Base-by-base conservation (phyloP, 1,284 basidiomycete species). In the Apiotrichum siamense region DNA sequence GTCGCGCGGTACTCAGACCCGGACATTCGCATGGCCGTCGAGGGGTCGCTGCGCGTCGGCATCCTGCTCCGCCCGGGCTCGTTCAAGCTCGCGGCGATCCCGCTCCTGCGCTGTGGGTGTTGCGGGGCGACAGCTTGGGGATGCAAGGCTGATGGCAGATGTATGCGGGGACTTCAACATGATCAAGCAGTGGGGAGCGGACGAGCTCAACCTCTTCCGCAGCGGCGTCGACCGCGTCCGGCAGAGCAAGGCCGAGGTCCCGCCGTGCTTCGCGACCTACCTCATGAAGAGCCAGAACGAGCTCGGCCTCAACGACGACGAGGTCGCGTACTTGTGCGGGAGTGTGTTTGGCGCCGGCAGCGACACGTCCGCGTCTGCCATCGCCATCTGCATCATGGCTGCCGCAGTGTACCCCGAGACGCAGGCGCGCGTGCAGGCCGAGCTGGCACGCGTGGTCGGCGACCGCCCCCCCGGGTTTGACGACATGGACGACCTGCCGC, bases 351-450 rank as follows among this genome's bases (percentile, higher is more conserved):
- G 54, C 12, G 54, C 54, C 3, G 54, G 54, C 1, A 44, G 41
- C 26, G 54, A 55, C 43, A 52, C 80, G 69, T 83, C 78, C 3
- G 78, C 80, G 1, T 76, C 78, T 9, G 83, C 78, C 0, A 80
- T 86, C 40, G 79, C 77, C 31, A 75, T 79, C 36, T 71, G 76
- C 27, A 75, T 81, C 23, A 79, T 87, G 77, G 83, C 84, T 0
- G 81, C 85, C 0, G 82, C 83, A 0, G 75, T 74, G 24, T 78
- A 80, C 61, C 83, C 83, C 0, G 77, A 81, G 7, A 75, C 78
- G 3, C 81, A 84, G 51, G 64, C 57, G 3, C 70, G 67, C 29
- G 81, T 85, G 0, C 83, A 83, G 58, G 76, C 78, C 5, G 81
- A 86, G 60, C 65, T 87, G 6, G 82, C 86, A 47, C 47, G 44